A percentile compares a stretch with the other conserved stretches of the same genome.
Evolutionary conservation across 2,329 filamentous ascomycete species (phyloP).

Genomic region (Lecanicillium sp.): DNA sequence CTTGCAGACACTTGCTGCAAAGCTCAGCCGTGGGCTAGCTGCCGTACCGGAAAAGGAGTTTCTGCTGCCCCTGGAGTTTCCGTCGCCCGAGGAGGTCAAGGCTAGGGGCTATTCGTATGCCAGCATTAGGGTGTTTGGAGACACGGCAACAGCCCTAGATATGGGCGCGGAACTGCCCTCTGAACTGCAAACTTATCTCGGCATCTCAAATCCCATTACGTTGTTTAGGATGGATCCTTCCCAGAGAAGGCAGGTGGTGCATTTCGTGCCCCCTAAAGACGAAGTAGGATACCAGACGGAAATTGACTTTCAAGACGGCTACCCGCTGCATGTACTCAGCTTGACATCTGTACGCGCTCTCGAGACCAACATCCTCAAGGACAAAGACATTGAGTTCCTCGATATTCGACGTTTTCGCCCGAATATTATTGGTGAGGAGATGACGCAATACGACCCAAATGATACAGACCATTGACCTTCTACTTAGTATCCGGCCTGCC

Average conservation of each 20-base stretch:
- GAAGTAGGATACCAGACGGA: slow-evolving; percentile 56
- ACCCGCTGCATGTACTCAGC: slow-evolving; percentile 62
- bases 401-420: slow-evolving; percentile 60
- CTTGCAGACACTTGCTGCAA: slow-evolving; percentile 38
- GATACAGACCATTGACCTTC: slow-evolving; percentile 1
- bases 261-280: slow-evolving; percentile 50
- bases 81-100: slow-evolving; percentile 48
- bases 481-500: slow-evolving; percentile 49
- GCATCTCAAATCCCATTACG: slow-evolving; percentile 56
- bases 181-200: slow-evolving; percentile 59
- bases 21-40: slow-evolving; percentile 39
- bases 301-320: slow-evolving; percentile 65
- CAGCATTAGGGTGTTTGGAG: slow-evolving; percentile 58
- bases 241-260: slow-evolving; percentile 49
- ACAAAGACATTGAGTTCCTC: slow-evolving; percentile 39
- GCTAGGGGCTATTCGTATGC: slow-evolving; percentile 51
- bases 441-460: too few species aligned
- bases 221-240: slow-evolving; percentile 61
- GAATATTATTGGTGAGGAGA: slow-evolving; percentile 62
- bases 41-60: slow-evolving; percentile 56
- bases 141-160: slow-evolving; percentile 47
- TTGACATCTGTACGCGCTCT: slow-evolving; percentile 56
- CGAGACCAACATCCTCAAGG: slow-evolving; percentile 46
- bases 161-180: slow-evolving; percentile 50
- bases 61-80: slow-evolving; percentile 56